These are phyloP conservation scores for Tuber microsphaerosporum DNA, from an alignment of 495 filamentous ascomycete genomes.

Conservation along the genomic window DNA sequence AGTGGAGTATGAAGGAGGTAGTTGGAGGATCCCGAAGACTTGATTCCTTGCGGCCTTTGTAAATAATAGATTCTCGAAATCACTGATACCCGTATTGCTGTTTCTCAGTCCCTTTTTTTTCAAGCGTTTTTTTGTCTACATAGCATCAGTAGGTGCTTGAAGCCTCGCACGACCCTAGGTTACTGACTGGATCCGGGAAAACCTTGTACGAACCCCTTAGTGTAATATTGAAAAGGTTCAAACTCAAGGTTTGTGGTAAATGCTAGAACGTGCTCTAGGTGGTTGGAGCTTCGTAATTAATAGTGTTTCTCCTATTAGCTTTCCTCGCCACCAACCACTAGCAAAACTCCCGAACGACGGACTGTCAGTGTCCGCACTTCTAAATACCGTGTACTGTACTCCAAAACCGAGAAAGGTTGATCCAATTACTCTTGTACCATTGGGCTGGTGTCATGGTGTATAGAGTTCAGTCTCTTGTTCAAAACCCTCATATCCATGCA, in stretches of 20 bases:
- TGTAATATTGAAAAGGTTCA: background rate
- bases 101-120: background rate
- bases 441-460: background rate
- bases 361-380: background rate
- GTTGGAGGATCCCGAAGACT: constrained; percentile 30
- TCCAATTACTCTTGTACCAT: background rate
- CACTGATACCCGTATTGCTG: background rate
- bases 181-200: background rate
- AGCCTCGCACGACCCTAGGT: background rate
- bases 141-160: background rate
- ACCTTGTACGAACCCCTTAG: no score
- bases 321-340: background rate
- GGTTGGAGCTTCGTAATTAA: background rate
- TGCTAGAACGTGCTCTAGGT: background rate
- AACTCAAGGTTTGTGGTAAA: background rate
- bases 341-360: background rate
- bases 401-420: background rate
- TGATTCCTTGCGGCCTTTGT: background rate
- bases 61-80: background rate
- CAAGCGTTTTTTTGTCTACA: background rate
- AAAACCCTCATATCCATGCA: no score
- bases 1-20: constrained; percentile 26
- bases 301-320: background rate
- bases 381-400: background rate
- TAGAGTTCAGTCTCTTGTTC: no score